Evolutionary conservation across 164 flowering plant species (phyloP), one percentile per base, ranked within the genome.

Genomic region (Brasenia schreberi): DNA sequence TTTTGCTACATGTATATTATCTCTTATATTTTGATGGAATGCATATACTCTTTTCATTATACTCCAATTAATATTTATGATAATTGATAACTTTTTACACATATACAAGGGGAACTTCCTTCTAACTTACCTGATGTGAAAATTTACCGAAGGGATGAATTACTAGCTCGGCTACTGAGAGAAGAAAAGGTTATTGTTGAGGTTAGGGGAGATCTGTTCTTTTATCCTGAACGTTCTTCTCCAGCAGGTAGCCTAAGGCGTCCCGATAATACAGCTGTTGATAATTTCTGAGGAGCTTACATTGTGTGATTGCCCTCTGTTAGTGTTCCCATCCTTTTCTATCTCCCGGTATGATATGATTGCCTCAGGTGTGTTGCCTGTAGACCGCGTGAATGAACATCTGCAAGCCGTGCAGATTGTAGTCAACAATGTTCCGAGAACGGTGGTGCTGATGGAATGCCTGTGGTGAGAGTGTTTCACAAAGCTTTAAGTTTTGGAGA

Each of bases 281-380:
- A 83, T 68, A 94, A 91, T 94, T 59, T 84, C 90, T 19, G 92
- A 89, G 19, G 78, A 85, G 75, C 80, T 94, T 61, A 85, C 86
- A 42, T 83, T 94, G 23, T 94, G 99, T 70, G 99, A 94, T 66
- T 94, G 97, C 71, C 99, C 99, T 65, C 97, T 97, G 58, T 77
- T 94, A 68, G 96, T 91, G n/a, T 91, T 94, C 71, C 97, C 99
- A 43, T 91, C 99, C 19, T 94, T 94, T 66, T 84, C 96, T 59
- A 91, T 92, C 77, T 94, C 99, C 11, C 84, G 97, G 71, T 81
- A 84, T 68, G 99, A 89, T 70, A 94, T 94, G 97, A 78, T 91
- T 76, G 96, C 99, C 39, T 85, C 80, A 23, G 96, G 99, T 56
- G 99, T 91, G 52, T 70, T 94, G 70, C 97, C 99, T 11, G 88